Conservation (phyloP, 2,329 filamentous ascomycete genomes). For the Amauroascus niger region DNA sequence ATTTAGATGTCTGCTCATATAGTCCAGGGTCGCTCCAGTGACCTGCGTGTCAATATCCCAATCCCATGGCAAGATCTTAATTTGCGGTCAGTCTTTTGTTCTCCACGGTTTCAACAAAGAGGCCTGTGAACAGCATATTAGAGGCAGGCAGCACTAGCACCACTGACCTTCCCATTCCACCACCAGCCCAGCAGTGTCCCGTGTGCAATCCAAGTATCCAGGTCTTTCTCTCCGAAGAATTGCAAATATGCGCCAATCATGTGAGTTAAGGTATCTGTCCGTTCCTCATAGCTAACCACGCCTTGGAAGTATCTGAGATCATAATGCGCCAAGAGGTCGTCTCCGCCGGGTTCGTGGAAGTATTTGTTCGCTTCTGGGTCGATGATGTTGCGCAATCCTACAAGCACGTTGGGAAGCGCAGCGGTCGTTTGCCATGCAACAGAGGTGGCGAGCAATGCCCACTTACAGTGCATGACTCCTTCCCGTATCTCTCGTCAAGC, state of each 20-base stretch:
- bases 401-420: background rate
- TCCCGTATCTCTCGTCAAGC: background rate
- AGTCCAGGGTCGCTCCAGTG: slow-evolving; percentile 54
- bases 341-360: slow-evolving; percentile 55
- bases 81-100: background rate
- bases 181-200: slow-evolving; percentile 79
- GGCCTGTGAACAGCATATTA: background rate
- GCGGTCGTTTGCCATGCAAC: background rate
- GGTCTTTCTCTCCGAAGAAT: slow-evolving; percentile 52
- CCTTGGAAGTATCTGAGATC: slow-evolving; percentile 60
- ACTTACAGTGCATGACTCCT: background rate
- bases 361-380: slow-evolving; percentile 44
- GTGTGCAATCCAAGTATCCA: slow-evolving; percentile 81
- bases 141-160: slow-evolving; percentile 3
- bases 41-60: slow-evolving; percentile 78
- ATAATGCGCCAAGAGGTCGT: slow-evolving; percentile 59
- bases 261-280: slow-evolving; percentile 55
- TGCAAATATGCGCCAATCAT: slow-evolving; percentile 66
- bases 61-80: slow-evolving; percentile 67
- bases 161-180: slow-evolving; percentile 60
- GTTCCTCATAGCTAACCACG: slow-evolving; percentile 55
- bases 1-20: slow-evolving; percentile 58
- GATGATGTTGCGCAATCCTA: background rate
- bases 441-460: background rate
- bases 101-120: background rate